These are phyloP conservation scores for Colletotrichum horii DNA, from an alignment of 2,329 filamentous ascomycete genomes.

Conservation along the genomic window DNA sequence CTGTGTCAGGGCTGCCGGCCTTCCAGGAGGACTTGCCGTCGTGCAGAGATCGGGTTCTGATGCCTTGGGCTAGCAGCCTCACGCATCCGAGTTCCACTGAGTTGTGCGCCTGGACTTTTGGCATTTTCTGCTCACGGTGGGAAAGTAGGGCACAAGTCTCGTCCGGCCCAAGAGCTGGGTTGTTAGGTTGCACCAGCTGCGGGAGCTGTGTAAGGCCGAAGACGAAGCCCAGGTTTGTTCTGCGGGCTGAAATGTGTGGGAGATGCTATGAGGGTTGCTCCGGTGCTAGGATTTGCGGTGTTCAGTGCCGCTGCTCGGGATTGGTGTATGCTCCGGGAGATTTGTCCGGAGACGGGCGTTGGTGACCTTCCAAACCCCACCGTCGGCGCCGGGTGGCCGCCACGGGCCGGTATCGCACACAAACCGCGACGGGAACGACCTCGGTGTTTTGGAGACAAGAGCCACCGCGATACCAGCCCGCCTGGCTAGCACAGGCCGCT, in stretches of 20 bases:
- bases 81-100: neutral
- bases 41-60: neutral
- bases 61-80: neutral
- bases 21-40: neutral
- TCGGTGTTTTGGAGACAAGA: neutral
- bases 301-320: neutral
- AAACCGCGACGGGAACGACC: neutral
- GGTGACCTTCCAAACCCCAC: neutral
- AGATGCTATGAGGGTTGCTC: slow-evolving; percentile 43
- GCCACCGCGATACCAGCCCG: neutral
- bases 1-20: neutral
- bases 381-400: neutral
- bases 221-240: slow-evolving; percentile 48
- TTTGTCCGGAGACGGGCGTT: neutral
- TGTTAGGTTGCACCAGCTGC: slow-evolving; percentile 41
- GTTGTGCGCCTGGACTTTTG: neutral
- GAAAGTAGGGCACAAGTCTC: neutral
- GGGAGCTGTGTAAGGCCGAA: slow-evolving; percentile 44
- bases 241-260: slow-evolving; percentile 40
- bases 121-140: neutral
- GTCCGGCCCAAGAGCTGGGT: slow-evolving; percentile 37
- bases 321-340: neutral
- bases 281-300: slow-evolving; percentile 9
- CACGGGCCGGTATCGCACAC: neutral
- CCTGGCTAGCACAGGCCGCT: neutral